These are phyloP conservation scores for Elsinoe ampelina DNA, from an alignment of 2,329 filamentous ascomycete species.

Conservation along the genomic window DNA sequence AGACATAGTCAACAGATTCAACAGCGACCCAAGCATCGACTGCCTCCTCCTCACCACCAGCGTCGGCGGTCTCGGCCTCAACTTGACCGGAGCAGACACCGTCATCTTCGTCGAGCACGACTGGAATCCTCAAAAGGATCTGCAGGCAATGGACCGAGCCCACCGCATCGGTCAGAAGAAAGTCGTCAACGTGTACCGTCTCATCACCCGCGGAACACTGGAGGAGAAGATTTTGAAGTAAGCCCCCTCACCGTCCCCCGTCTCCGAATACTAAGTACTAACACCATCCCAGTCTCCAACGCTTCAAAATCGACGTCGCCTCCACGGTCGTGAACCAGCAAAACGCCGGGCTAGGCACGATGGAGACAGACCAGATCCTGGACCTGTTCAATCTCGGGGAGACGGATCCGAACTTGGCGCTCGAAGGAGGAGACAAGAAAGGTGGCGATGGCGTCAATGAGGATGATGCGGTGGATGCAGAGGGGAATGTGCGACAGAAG, in stretches of 20 bases:
- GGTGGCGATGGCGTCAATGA: constrained; percentile 68
- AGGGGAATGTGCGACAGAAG: constrained; percentile 83
- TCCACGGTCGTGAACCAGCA: constrained; percentile 98
- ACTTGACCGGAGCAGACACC: constrained; percentile 92
- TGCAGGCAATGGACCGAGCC: constrained; percentile 97
- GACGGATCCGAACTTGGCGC: constrained; percentile 38
- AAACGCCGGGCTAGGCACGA: constrained; percentile 85
- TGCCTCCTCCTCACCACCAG: constrained; percentile 88
- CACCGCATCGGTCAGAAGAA: constrained; percentile 99
- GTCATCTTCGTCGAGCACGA: constrained; percentile 99
- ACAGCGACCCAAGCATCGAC: constrained; percentile 93
- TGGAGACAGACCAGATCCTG: constrained; percentile 97
- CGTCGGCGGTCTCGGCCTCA: constrained; percentile 87
- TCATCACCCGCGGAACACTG: constrained; percentile 89
- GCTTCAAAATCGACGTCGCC: constrained; percentile 98
- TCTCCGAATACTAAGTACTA: constrained; percentile 9
- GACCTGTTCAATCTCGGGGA: constrained; percentile 92
- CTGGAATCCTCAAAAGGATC: constrained; percentile 98
- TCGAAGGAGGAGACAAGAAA: constrained; percentile 24
- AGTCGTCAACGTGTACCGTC: constrained; percentile 95
- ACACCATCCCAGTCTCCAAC: constrained; percentile 60
- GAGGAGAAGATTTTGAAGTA: constrained; percentile 94
- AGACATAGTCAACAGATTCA: constrained; percentile 98
- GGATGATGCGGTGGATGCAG: constrained; percentile 63
- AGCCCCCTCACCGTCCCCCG: constrained; percentile 22